Base-by-base conservation (phyloP, 345 rosid species). In the Arabidopsis suecica region DNA sequence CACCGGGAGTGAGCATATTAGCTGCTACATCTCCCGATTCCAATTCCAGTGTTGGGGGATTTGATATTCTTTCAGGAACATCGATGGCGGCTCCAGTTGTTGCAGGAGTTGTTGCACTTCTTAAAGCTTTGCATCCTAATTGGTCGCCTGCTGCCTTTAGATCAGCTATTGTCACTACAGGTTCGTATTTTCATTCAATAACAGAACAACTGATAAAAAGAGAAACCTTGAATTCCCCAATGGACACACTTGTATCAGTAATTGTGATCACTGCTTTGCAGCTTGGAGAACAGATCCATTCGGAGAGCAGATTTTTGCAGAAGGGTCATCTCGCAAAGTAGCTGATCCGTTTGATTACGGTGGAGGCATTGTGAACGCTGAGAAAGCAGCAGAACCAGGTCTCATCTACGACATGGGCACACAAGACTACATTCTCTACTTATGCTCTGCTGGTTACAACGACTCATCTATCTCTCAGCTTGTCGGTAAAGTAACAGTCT, bases 341-440 rank as follows among this genome's bases (percentile, higher is more conserved):
- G 85, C 91, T 12, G 82, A 86, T 61, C 49, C 86, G 20, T 87
- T 87, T n/a, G 86, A 85, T 50, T 78, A 48, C 14, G 97, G 97
- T 25, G 83, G 89, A 14, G 94, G 91, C 8, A 85, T 87, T 14
- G 86, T 87, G 12, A 83, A 85, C 68, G 86, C 94, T 11, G 79
- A 83, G 5, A 76, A 63, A 36, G 94, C 93, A 18, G 70, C 77
- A 50, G 78, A 83, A 9, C 91, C 91, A 0, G 93, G 94, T 36
- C 78, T 92, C 6, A 55, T 92, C 4, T 87, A 88, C 62, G 93
- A 89, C 51, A 81, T 88, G 47, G 69, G 77, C 9, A 58, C 80
- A 3, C 28, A 76, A 13, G 89, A 86, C 40, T 88, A 90, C 64
- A 59, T 92, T 12, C 84, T 77, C 8, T 82, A 82, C 73, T 76